Percentiles rank a stretch among this genome's conserved stretches.
phyloP scores from a whole-genome alignment of 2,329 filamentous ascomycete genomes.

The Neonectria magnoliae region DNA sequence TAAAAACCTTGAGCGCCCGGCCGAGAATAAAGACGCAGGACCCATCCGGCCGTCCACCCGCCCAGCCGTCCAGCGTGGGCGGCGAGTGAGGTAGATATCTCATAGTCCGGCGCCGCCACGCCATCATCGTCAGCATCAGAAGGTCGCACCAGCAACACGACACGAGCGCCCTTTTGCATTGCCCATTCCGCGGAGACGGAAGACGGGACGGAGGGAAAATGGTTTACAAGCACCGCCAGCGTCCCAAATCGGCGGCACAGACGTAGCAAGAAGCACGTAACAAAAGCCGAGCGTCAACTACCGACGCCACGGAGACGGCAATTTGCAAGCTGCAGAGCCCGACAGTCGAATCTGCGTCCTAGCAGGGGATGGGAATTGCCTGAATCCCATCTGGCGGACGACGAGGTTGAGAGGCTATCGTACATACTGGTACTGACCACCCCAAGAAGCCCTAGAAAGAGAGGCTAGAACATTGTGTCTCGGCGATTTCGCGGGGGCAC shows the following conservation, averaged over 20 bases:
- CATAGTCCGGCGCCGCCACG: constrained; percentile 31
- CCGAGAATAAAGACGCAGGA: constrained; percentile 28
- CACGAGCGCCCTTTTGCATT: constrained; percentile 7
- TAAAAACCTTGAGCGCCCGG: constrained; percentile 27
- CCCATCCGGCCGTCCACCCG: constrained; percentile 18
- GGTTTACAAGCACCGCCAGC: background rate
- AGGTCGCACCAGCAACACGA: constrained; percentile 1
- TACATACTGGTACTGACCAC: background rate
- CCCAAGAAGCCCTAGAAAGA: constrained; percentile 20
- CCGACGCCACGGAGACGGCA: constrained; percentile 24
- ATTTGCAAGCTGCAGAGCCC: constrained; percentile 10
- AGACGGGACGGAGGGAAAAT: background rate
- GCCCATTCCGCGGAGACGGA: background rate
- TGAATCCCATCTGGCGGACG: constrained; percentile 33
- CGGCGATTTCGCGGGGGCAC: constrained; percentile 40
- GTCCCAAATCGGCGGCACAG: background rate
- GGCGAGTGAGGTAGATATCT: constrained; percentile 1
- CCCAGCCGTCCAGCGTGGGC: constrained; percentile 21
- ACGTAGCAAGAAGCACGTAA: constrained; percentile 6
- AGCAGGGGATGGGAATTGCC: constrained; percentile 35
- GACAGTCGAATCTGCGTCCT: constrained; percentile 16
- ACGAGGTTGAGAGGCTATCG: constrained; percentile 5
- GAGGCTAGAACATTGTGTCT: constrained; percentile 38
- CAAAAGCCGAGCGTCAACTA: constrained; percentile 18
- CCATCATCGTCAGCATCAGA: constrained; percentile 34